Conservation (phyloP, 331 rosid species). For the Pyrus hybrid region DNA sequence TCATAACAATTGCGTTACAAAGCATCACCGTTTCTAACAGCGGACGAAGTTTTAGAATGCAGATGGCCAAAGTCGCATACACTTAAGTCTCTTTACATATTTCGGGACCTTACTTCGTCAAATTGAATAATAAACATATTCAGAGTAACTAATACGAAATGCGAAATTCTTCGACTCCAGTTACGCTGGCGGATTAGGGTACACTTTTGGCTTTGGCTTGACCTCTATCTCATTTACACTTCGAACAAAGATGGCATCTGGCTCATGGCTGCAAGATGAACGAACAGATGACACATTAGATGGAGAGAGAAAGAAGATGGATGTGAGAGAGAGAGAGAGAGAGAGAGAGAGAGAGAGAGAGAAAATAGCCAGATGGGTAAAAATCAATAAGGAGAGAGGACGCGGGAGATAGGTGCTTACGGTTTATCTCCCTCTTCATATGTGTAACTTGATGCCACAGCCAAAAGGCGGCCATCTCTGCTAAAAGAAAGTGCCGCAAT, state of each 20-base stretch:
- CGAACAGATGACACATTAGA: neutral
- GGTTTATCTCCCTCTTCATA: slow-evolving; percentile 84
- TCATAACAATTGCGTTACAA: neutral
- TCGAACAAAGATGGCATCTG: slow-evolving; percentile 82
- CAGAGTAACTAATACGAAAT: neutral
- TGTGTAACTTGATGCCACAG: slow-evolving; percentile 97
- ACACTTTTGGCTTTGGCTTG: slow-evolving; percentile 95
- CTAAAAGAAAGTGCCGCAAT: slow-evolving; percentile 95
- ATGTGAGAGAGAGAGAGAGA: too few species aligned
- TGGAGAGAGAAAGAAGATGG: neutral
- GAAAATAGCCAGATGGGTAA: too few species aligned
- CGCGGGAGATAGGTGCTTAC: slow-evolving; percentile 28
- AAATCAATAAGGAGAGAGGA: neutral
- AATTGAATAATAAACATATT: neutral
- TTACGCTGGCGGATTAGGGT: slow-evolving; percentile 61
- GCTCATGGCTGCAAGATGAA: slow-evolving; percentile 51
- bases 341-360: too few species aligned
- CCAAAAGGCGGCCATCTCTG: slow-evolving; percentile 88
- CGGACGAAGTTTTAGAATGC: neutral
- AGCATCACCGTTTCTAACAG: neutral
- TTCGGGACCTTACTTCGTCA: neutral
- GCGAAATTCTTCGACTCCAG: neutral
- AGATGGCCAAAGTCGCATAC: neutral
- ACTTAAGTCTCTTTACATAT: too few species aligned
- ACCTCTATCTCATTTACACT: slow-evolving; percentile 93